Base-by-base conservation (phyloP, 2,329 filamentous ascomycete genomes). In the Ophiocordyceps camponoti-saundersi region DNA sequence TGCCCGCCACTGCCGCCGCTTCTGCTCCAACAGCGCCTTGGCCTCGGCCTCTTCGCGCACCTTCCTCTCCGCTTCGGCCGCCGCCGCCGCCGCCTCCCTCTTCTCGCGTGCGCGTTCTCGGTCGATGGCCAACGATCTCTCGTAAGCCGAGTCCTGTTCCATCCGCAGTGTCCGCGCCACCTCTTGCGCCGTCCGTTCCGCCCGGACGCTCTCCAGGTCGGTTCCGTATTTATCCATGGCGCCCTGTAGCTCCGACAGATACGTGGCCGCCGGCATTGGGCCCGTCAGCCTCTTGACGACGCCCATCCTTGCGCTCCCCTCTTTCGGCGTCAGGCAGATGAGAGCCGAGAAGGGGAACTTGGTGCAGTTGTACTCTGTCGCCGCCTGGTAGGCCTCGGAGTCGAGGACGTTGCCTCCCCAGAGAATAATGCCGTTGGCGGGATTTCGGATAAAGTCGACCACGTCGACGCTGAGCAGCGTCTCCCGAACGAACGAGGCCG, bases 341-440 rank as follows among this genome's bases (percentile, higher is more conserved):
- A 95, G 65, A 15, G 82, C 86, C 0, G 84, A 80, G 60, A 94
- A 96, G 11, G 92, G 92, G 57, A 92, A 95, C 59, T 93, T 94
- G 49, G 86, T 94, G 62, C 85, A 92, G 54, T 81, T 81, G 51
- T 96, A 78, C 43, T 89, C 87, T 13, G 77, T 75, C n/a, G 88
- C 80, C 40, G 95, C 87, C 61, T 95, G 88, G 62, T 93, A 96
- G 6, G 90, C 86, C 65, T 98, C 92, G 3, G 87, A 83, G 60
- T 98, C 92, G 52, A 88, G 78, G 1, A 96, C 83, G 54, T 88
- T 95, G 44, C 92, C 92, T 40, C 83, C 87, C 92, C 92, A 98
- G 3, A 98, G 65, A 34, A 96, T 69, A 29, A 95, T 76, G 58
- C 90, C 84, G 62, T 88, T 88, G 32, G 71, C 64, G 1, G 84